Evolutionary conservation across 1,284 basidiomycete species (phyloP).

Genomic region (Melanopsichium pennsylvanicum): DNA sequence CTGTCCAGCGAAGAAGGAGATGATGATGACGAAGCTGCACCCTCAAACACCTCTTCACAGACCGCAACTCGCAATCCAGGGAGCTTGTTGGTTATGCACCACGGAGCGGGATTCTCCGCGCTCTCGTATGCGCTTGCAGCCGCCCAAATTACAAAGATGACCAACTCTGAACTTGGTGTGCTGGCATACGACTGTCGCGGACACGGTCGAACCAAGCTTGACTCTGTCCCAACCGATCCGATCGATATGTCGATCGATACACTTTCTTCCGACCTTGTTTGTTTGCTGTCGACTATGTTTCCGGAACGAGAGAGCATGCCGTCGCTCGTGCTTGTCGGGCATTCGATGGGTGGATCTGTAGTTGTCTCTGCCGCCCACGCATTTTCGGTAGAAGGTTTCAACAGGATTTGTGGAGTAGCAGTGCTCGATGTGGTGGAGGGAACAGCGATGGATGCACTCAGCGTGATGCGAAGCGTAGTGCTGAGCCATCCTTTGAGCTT

Average conservation of each 20-base stretch:
- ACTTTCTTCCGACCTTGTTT: constrained; percentile 44
- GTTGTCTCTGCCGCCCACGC: constrained; percentile 51
- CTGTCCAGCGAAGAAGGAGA: constrained; percentile 57
- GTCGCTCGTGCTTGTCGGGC: constrained; percentile 61
- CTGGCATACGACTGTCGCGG: constrained; percentile 83
- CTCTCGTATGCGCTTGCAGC: constrained; percentile 89
- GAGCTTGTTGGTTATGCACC: constrained; percentile 86
- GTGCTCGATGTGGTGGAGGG: constrained; percentile 98
- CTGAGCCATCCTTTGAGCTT: constrained; percentile 85
- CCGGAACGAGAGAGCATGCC: constrained; percentile 38
- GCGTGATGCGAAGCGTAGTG: constrained; percentile 88
- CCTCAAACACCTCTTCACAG: not conserved
- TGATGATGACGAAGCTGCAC: constrained; percentile 66
- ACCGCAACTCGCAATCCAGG: constrained; percentile 64
- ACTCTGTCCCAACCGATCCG: constrained; percentile 7
- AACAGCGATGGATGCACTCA: constrained; percentile 89
- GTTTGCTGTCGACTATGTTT: constrained; percentile 45
- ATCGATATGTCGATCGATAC: constrained; percentile 55
- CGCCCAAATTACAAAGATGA: constrained; percentile 74
- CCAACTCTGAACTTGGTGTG: constrained; percentile 80
- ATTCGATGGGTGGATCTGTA: constrained; percentile 66
- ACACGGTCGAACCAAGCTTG: constrained; percentile 72
- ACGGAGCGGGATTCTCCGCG: constrained; percentile 90
- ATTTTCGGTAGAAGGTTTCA: constrained; percentile 24
- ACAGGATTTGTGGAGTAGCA: constrained; percentile 76